A percentile compares a stretch with the other conserved stretches of the same genome.
Conservation (phyloP, 2,329 filamentous ascomycete genomes). For the Septoria linicola region DNA sequence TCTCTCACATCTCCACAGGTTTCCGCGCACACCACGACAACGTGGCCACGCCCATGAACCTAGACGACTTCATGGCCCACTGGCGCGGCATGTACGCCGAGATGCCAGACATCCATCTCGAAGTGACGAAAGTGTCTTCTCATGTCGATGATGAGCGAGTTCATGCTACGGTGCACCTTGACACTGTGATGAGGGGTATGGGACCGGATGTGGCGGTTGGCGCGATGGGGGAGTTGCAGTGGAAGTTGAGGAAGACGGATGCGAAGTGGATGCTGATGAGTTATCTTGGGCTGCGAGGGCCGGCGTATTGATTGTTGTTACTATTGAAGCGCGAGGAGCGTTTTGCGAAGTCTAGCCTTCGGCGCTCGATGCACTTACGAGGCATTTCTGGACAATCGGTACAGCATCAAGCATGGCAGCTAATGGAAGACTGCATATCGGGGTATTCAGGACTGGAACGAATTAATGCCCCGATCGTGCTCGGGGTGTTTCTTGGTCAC, state of each 20-base stretch:
- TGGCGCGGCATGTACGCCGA: no score
- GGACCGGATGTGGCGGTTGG: background rate
- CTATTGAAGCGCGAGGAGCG: no score
- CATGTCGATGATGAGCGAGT: slow-evolving; percentile 4
- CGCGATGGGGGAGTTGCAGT: slow-evolving; percentile 7
- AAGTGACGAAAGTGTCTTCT: slow-evolving; percentile 2
- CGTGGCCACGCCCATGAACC: slow-evolving; percentile 1
- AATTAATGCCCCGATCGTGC: no score
- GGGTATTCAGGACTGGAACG: no score
- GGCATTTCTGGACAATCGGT: no score
- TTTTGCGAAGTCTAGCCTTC: no score
- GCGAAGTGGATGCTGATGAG: slow-evolving; percentile 8
- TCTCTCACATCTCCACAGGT: slow-evolving; percentile 7
- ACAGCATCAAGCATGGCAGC: no score
- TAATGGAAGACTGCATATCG: no score
- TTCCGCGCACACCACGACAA: slow-evolving; percentile 11
- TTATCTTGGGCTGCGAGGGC: slow-evolving; percentile 3
- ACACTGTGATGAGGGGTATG: background rate
- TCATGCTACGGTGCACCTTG: background rate
- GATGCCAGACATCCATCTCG: slow-evolving; percentile 2
- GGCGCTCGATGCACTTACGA: no score
- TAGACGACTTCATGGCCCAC: no score
- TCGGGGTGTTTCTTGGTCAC: no score
- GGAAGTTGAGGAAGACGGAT: slow-evolving; percentile 5
- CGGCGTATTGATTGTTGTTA: background rate